Conservation (phyloP, 208 protist species). For the Acanthamoeba healyi region DNA sequence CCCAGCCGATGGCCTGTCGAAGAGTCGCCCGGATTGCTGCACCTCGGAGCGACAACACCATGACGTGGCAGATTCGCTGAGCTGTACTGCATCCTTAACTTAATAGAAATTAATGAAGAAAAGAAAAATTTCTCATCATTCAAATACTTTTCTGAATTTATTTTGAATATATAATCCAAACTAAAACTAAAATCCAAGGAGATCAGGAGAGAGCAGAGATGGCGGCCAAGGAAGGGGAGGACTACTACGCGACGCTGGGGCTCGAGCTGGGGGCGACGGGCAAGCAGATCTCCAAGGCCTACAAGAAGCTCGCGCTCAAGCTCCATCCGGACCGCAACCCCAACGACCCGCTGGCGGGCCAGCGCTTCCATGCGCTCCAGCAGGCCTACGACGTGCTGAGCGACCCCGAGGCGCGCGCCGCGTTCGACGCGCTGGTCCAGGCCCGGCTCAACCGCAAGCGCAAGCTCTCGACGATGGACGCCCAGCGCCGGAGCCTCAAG, state of each 20-base stretch:
- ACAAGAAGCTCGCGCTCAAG: conserved; percentile 83
- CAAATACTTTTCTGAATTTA: too few species aligned
- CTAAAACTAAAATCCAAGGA: background rate
- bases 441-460: conserved; percentile 47
- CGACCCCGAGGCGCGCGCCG: conserved; percentile 75
- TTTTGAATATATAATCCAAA: too few species aligned
- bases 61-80: too few species aligned
- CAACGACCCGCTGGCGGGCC: conserved; percentile 73
- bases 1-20: too few species aligned
- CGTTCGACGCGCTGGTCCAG: conserved; percentile 19
- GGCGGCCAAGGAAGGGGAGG: background rate
- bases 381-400: conserved; percentile 84
- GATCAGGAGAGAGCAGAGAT: background rate
- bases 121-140: too few species aligned
- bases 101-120: too few species aligned
- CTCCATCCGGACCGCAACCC: conserved; percentile 88
- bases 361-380: conserved; percentile 85
- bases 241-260: conserved; percentile 60
- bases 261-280: conserved; percentile 74
- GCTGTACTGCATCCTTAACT: too few species aligned
- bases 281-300: conserved; percentile 89
- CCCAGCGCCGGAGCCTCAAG: background rate
- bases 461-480: conserved; percentile 9
- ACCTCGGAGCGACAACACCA: too few species aligned
- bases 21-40: too few species aligned